Evolutionary conservation across 768 basidiomycete genomes (phyloP).

Genomic region (Psilocybe cyanescens): DNA sequence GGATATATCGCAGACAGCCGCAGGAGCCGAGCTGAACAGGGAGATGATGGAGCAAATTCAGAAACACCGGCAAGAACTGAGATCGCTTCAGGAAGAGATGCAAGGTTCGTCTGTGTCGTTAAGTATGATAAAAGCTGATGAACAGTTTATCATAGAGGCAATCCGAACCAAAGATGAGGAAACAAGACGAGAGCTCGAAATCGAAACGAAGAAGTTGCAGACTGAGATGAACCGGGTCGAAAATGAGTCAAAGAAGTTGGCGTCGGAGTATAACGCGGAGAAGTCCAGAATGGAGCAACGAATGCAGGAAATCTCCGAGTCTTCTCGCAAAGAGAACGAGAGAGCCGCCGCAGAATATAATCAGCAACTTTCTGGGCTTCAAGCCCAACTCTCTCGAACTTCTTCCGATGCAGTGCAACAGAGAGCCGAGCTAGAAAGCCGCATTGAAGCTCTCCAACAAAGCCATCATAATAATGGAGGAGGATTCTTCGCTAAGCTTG

Average conservation of each 20-base stretch:
- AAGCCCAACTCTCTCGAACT: background rate
- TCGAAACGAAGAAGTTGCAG: conserved; percentile 46
- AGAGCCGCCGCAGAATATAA: conserved; percentile 10
- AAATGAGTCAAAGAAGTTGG: conserved; percentile 41
- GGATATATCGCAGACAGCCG: conserved; percentile 51
- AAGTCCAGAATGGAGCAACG: conserved; percentile 32
- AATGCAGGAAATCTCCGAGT: conserved; percentile 29
- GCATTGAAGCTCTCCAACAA: conserved; percentile 21
- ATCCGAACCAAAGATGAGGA: conserved; percentile 51
- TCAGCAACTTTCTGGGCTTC: conserved; percentile 6
- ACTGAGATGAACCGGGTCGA: conserved; percentile 46
- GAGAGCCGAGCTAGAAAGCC: conserved; percentile 18
- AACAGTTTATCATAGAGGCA: conserved; percentile 27
- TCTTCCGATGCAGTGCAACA: conserved; percentile 5
- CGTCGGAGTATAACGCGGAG: conserved; percentile 40
- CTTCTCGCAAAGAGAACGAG: conserved; percentile 9
- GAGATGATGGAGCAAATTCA: conserved; percentile 48
- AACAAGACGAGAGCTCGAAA: conserved; percentile 43
- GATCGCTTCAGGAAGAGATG: conserved; percentile 42
- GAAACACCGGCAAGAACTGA: conserved; percentile 49
- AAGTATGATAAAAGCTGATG: background rate
- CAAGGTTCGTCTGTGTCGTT: background rate
- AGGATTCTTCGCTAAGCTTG: conserved; percentile 22
- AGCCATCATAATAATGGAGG: conserved; percentile 1
- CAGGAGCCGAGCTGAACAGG: conserved; percentile 53